A percentile compares a stretch with the other conserved stretches of the same genome.
Evolutionary conservation across 2,329 filamentous ascomycete genomes (phyloP).

Genomic region (Zymoseptoria ardabiliae): DNA sequence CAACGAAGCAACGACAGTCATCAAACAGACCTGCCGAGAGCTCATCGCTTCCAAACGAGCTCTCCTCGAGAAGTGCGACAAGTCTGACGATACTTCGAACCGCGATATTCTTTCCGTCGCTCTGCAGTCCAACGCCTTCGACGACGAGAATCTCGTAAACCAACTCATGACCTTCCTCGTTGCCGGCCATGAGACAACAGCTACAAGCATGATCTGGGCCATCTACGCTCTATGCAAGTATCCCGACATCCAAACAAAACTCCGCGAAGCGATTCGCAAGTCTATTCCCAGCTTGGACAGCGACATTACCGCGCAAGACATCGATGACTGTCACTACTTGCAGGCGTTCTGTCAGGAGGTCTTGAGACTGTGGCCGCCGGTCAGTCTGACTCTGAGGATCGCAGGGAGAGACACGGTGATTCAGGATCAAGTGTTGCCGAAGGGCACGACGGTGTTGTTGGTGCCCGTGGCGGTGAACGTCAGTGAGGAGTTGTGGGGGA

Average conservation of each 20-base stretch:
- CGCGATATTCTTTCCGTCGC: slow-evolving; percentile 76
- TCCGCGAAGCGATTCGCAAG: slow-evolving; percentile 45
- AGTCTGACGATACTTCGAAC: slow-evolving; percentile 41
- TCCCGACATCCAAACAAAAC: slow-evolving; percentile 40
- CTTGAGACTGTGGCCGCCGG: slow-evolving; percentile 65
- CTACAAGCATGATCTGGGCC: slow-evolving; percentile 46
- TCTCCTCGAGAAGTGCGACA: slow-evolving; percentile 33
- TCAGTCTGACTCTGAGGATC: slow-evolving; percentile 62
- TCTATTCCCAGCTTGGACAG: slow-evolving; percentile 39
- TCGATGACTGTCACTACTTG: slow-evolving; percentile 71
- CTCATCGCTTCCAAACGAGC: slow-evolving; percentile 65
- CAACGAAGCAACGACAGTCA: slow-evolving; percentile 46
- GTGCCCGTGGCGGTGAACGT: slow-evolving; percentile 62
- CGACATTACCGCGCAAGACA: slow-evolving; percentile 46
- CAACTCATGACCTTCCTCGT: slow-evolving; percentile 61
- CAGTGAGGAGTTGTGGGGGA: slow-evolving; percentile 63
- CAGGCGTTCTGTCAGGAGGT: slow-evolving; percentile 73
- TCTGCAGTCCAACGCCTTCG: slow-evolving; percentile 66
- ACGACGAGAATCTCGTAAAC: slow-evolving; percentile 70
- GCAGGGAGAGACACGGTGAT: slow-evolving; percentile 59
- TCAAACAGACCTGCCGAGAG: slow-evolving; percentile 56
- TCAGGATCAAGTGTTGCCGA: slow-evolving; percentile 57
- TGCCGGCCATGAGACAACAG: slow-evolving; percentile 56
- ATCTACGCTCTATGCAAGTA: slow-evolving; percentile 47
- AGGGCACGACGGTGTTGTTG: slow-evolving; percentile 62